These are phyloP conservation scores for Coelastrella sp. DNA, from an alignment of 139 green algal species.

Conservation along the genomic window DNA sequence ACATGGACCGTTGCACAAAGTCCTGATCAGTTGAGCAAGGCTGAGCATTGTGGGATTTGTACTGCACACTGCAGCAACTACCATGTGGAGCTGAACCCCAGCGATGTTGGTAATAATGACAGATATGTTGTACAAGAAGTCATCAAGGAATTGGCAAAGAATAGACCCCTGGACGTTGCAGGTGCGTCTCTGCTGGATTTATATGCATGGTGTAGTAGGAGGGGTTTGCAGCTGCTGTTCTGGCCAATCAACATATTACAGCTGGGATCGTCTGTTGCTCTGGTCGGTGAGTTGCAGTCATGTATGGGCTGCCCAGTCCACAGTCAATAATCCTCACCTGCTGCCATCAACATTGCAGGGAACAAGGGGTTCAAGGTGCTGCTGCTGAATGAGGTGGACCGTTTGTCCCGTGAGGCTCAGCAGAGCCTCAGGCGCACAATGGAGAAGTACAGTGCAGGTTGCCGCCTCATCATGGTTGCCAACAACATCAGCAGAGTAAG, in stretches of 20 bases:
- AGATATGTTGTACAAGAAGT: slow-evolving; percentile 90
- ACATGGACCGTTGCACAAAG: too few species aligned
- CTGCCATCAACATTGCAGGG: slow-evolving; percentile 46
- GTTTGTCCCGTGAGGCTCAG: slow-evolving; percentile 90
- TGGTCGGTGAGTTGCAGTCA: too few species aligned
- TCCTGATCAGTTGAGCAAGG: too few species aligned
- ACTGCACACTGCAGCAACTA: slow-evolving; percentile 87
- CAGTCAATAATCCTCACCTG: background rate
- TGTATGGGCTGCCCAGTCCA: too few species aligned
- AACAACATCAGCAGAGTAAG: slow-evolving; percentile 89
- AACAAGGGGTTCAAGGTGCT: slow-evolving; percentile 90
- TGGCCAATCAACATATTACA: too few species aligned
- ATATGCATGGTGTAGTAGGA: too few species aligned
- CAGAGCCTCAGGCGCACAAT: slow-evolving; percentile 95
- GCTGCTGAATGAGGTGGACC: slow-evolving; percentile 96
- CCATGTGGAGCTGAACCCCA: slow-evolving; percentile 97
- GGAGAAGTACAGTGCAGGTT: slow-evolving; percentile 96
- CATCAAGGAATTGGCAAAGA: slow-evolving; percentile 98
- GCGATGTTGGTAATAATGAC: slow-evolving; percentile 94
- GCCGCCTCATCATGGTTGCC: slow-evolving; percentile 90
- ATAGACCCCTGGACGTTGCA: slow-evolving; percentile 79
- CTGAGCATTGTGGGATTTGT: too few species aligned
- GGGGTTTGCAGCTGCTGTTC: too few species aligned
- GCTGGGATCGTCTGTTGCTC: too few species aligned
- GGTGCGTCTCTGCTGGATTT: too few species aligned